Evolutionary conservation across 2,329 filamentous ascomycete species (phyloP), one percentile per base, ranked within the genome.

Genomic region (Nannizzia gypsea): DNA sequence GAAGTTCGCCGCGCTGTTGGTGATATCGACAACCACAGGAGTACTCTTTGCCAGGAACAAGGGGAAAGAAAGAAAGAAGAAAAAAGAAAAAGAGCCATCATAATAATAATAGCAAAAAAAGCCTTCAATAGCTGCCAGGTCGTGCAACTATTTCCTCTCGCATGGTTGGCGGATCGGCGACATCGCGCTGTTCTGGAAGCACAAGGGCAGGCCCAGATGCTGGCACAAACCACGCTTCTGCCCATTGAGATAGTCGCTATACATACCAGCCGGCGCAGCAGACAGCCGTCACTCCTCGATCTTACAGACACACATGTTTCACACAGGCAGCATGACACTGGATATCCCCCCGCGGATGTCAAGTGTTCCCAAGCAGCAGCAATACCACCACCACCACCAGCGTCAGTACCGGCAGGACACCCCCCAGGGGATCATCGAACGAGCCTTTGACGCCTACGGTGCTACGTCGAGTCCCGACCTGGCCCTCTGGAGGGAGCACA

Each of bases 341-440:
- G 38, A 55, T n/a, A 63, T 63, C 28, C 62, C 62, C 26, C 60
- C 56, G 15, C 62, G 62, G 22, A 59, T 58, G 3, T 62, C 61
- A 13, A 63, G 62, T 55, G 50, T 59, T 13, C 60, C 59, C 22
- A 40, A 52, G 3, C 24, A 52, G 3, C 24, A 52, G 2, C 48
- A 54, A 0, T 15, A 54, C n/a, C 26, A 17, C 4, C 50, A 34
- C 3, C 46, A 28, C 13, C 46, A 52, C 2, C 17, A 31, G 20
- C 15, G 15, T 6, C 44, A 22, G 17, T 31, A 54, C 26, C 50
- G 9, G 50, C 50, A 54, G 50, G 44, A 50, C 20, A 50, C 3
- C 26, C 6, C 9, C 20, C 11, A 13, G 4, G 44, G 44, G 44
- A 26, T 26, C 20, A 50, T 50, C 22, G 44, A 50, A 8, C 44